A percentile compares a stretch with the other conserved stretches of the same genome.
These are phyloP conservation scores for Amanita rubescens DNA, from an alignment of 768 basidiomycete species.

Conservation along the genomic window DNA sequence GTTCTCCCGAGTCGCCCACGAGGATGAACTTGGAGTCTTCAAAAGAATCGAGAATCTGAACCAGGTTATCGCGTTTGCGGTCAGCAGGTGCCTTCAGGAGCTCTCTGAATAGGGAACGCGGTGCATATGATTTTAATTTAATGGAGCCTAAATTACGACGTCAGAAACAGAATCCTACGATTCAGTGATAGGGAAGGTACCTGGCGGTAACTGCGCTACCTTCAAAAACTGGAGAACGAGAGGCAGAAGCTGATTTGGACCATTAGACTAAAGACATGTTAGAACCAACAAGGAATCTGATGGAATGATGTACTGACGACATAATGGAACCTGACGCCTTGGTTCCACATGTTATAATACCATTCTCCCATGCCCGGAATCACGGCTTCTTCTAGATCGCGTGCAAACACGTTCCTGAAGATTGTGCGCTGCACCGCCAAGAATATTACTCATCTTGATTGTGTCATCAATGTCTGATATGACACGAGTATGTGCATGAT, in stretches of 20 bases:
- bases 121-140: conserved; percentile 79
- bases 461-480: conserved; percentile 97
- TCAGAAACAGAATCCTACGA: neutral
- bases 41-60: conserved; percentile 74
- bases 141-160: conserved; percentile 49
- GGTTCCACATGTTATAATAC: conserved; percentile 61
- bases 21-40: conserved; percentile 71
- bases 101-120: conserved; percentile 75
- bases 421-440: conserved; percentile 72
- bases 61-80: conserved; percentile 73
- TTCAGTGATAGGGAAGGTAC: conserved; percentile 21
- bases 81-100: conserved; percentile 76
- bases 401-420: conserved; percentile 90
- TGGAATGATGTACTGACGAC: conserved; percentile 48
- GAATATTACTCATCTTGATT: conserved; percentile 72
- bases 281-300: neutral
- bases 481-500: conserved; percentile 61
- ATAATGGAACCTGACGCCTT: conserved; percentile 80
- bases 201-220: conserved; percentile 60
- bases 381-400: conserved; percentile 67
- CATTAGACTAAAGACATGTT: conserved; percentile 57
- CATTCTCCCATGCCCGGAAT: conserved; percentile 82
- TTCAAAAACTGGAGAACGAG: conserved; percentile 71
- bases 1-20: conserved; percentile 91
- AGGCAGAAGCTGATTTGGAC: conserved; percentile 78